Evolutionary conservation across 2,329 filamentous ascomycete genomes (phyloP).

Genomic region (Penicillium sp.): DNA sequence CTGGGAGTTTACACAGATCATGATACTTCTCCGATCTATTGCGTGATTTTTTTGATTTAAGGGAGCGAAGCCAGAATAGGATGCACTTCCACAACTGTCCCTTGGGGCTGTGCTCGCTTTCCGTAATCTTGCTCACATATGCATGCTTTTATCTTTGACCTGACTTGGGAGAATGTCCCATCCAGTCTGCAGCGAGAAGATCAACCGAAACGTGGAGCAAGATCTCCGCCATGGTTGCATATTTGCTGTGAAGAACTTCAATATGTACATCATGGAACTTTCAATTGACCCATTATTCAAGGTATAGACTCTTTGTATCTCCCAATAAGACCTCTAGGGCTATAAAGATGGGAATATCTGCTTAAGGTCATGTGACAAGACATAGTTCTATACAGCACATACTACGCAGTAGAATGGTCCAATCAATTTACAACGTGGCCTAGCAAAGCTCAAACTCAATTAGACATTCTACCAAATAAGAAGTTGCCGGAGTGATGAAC

Average conservation of each 20-base stretch:
- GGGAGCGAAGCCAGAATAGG: neutral
- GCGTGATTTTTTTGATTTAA: conserved; percentile 1
- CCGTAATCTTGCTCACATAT: neutral
- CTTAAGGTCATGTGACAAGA: neutral
- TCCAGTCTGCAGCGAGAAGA: neutral
- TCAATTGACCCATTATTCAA: neutral
- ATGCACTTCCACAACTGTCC: conserved; percentile 4
- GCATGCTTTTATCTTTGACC: neutral
- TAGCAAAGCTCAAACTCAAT: neutral
- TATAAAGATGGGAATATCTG: neutral
- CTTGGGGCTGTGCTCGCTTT: neutral
- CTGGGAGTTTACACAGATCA: conserved; percentile 6
- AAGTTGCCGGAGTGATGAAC: conserved; percentile 3
- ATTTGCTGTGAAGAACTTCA: neutral
- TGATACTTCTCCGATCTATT: neutral
- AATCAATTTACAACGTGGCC: neutral
- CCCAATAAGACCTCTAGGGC: neutral
- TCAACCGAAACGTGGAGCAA: neutral
- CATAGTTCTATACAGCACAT: no score
- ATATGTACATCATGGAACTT: neutral
- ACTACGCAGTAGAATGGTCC: no score
- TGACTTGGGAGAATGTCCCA: neutral
- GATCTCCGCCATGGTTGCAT: neutral
- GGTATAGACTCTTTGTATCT: neutral
- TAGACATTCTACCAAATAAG: neutral